A percentile compares a stretch with the other conserved stretches of the same genome.
Evolutionary conservation across 306 rosid species (phyloP).

Genomic region (Castanospermum australe): DNA sequence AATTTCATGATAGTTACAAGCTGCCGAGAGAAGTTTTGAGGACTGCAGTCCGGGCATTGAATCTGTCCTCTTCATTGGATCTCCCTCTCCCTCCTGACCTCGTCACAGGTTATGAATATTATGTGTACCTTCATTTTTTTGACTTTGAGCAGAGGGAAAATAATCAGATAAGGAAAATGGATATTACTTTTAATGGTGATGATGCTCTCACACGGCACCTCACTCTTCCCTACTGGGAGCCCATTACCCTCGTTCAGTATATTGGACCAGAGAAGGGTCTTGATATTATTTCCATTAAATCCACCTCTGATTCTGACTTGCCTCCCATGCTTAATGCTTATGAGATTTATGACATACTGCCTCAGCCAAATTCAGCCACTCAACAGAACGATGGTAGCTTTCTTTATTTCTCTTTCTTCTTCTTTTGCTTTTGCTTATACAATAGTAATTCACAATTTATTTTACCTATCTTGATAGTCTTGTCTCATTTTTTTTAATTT

Average conservation of each 20-base stretch:
- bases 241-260: background rate
- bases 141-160: background rate
- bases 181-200: background rate
- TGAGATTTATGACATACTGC: background rate
- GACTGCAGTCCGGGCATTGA: background rate
- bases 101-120: background rate
- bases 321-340: constrained; percentile 27
- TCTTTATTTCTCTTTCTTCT: too few relatives aligned
- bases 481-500: too few relatives aligned
- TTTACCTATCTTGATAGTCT: too few relatives aligned
- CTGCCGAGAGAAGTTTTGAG: constrained; percentile 3
- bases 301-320: background rate
- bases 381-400: constrained; percentile 7
- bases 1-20: background rate
- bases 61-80: background rate
- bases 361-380: background rate
- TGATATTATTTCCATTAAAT: background rate
- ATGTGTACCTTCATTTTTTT: constrained; percentile 17
- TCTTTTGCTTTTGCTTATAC: too few relatives aligned
- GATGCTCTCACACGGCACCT: background rate
- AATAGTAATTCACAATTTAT: too few relatives aligned
- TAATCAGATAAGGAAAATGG: background rate
- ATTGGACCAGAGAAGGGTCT: background rate
- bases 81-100: too few relatives aligned
- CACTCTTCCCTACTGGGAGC: background rate